Conservation (phyloP, 2,329 filamentous ascomycete genomes). For the Cladosporium oxysporum region DNA sequence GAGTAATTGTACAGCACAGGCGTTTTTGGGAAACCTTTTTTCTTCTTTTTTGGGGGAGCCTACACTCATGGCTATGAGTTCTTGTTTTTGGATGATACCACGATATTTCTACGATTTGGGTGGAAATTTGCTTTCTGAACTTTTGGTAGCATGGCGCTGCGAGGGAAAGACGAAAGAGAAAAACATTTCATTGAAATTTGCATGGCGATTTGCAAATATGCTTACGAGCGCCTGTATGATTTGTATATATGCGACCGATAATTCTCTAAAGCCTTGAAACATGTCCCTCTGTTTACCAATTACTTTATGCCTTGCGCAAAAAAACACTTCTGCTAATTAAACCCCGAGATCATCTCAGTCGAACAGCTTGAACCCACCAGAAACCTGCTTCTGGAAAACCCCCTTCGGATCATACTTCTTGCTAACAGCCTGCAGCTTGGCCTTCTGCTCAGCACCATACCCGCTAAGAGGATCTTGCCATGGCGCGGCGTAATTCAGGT, state of each 20-base stretch:
- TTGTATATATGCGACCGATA: background rate
- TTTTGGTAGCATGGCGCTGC: slow-evolving; percentile 14
- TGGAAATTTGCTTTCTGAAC: background rate
- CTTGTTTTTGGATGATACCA: slow-evolving; percentile 14
- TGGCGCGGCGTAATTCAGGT: slow-evolving; percentile 40
- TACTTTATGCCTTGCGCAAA: background rate
- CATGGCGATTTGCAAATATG: background rate
- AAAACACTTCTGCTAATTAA: too few relatives aligned
- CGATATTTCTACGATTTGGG: background rate
- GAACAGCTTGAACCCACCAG: slow-evolving; percentile 40
- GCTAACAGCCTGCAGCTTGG: slow-evolving; percentile 36
- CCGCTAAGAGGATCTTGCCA: slow-evolving; percentile 40
- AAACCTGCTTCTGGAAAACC: slow-evolving; percentile 40
- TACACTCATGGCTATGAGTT: background rate
- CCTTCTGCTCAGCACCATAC: slow-evolving; percentile 35
- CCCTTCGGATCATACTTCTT: slow-evolving; percentile 40
- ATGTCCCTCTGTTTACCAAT: background rate
- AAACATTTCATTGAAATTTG: background rate
- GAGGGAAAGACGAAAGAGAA: background rate
- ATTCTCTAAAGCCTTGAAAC: background rate
- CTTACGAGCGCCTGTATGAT: background rate
- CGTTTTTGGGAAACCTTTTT: background rate
- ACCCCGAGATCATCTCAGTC: background rate
- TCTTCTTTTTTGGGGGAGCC: background rate
- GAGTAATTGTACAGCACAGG: background rate